These are phyloP conservation scores for Marasmius oreades DNA, from an alignment of 1,284 basidiomycete species.

Conservation along the genomic window DNA sequence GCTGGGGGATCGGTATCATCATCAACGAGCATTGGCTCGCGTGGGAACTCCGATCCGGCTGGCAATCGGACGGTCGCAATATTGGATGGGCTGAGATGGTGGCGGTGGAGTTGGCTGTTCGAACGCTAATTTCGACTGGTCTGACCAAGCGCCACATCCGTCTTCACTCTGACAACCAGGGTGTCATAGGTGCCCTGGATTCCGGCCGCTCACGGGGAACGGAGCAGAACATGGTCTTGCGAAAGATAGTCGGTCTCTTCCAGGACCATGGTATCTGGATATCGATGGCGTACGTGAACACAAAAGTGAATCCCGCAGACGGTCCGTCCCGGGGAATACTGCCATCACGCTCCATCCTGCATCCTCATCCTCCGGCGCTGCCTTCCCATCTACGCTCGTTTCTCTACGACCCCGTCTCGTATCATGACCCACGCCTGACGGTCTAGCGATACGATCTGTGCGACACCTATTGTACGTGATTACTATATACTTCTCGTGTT, in stretches of 20 bases:
- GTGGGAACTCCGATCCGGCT: constrained; percentile 21
- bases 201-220: constrained; percentile 18
- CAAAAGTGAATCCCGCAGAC: constrained; percentile 20
- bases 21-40: constrained; percentile 20
- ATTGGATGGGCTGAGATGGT: constrained; percentile 35
- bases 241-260: constrained; percentile 17
- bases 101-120: constrained; percentile 25
- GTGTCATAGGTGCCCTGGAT: constrained; percentile 20
- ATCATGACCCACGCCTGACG: not conserved
- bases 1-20: constrained; percentile 22
- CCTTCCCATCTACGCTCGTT: constrained; percentile 5
- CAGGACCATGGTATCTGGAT: constrained; percentile 18
- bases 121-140: constrained; percentile 2
- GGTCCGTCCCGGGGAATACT: constrained; percentile 18
- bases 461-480: not conserved
- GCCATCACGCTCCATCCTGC: constrained; percentile 8
- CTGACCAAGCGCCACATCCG: constrained; percentile 10
- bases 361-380: constrained; percentile 10
- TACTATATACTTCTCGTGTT: not conserved
- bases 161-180: constrained; percentile 24
- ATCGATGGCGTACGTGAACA: constrained; percentile 15
- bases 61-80: constrained; percentile 22
- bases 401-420: constrained; percentile 2
- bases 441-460: not conserved
- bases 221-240: constrained; percentile 21